Evolutionary conservation across 495 filamentous ascomycete genomes (phyloP), one percentile per base, ranked within the genome.

Genomic region (Aspergillus campestris): DNA sequence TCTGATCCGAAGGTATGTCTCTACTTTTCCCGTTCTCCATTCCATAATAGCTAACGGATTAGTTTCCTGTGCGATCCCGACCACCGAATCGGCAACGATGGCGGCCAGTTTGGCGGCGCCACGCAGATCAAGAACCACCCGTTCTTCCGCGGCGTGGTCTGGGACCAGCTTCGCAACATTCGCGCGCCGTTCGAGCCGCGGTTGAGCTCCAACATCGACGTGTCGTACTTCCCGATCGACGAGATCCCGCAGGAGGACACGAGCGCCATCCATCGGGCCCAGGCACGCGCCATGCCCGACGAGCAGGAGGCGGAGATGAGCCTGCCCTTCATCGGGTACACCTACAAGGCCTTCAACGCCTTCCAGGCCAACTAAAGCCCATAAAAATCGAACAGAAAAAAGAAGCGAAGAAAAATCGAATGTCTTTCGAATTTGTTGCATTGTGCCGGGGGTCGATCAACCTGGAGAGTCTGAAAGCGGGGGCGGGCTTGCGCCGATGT

Each of bases 171-270:
- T 50, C 89, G 94, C 40, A 78, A 78, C 32, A 97, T 98, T 57
- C 83, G 89, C 24, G 92, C 92, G 34, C 92, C 92, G 1, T 98
- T 98, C 61, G 90, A 97, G 66, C 92, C 92, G 0, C 85, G 86
- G 55, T 75, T 98, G 47, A 82, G 80, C 44, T 94, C 87, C 30
- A 89, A 89, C 60, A 84, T 95, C 47, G 92, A 98, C 62, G 92
- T 90, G n/a, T 87, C 87, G 15, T 95, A 98, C 71, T 98, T 98
- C 82, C 92, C 92, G 7, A 95, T 87, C 36, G 91, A 97, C 61
- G 92, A 98, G 61, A 95, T 98, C 53, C 87, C 89, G 50, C 89
- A 96, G 70, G 87, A 83, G 30, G 89, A 95, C 58, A 89, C 84
- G 40, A 84, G 71, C 35, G 80, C 80, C 29, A 73, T 73, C 66